These are phyloP conservation scores for Thalassiosira oceanica DNA, from an alignment of 352 stramenopile genomes.

Conservation along the genomic window DNA sequence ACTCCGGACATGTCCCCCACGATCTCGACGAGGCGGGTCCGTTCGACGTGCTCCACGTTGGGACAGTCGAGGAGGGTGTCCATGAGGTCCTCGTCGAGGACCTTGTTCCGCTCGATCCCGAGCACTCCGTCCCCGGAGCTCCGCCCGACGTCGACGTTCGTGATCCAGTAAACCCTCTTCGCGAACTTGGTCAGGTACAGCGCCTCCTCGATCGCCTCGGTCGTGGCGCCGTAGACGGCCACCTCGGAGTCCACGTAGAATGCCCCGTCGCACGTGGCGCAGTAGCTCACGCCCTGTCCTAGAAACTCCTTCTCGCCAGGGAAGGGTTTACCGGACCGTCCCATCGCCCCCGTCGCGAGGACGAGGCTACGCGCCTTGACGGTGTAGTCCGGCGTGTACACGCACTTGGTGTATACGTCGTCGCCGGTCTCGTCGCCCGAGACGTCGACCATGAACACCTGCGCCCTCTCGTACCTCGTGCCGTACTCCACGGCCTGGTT, in stretches of 20 bases:
- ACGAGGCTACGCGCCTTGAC: constrained; percentile 55
- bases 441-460: constrained; percentile 67
- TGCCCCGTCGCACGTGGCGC: constrained; percentile 64
- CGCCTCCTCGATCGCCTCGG: constrained; percentile 65
- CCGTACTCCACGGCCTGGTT: constrained; percentile 57
- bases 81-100: constrained; percentile 34
- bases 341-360: constrained; percentile 64
- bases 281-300: constrained; percentile 63
- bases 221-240: constrained; percentile 44
- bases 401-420: constrained; percentile 32
- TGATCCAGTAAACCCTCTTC: constrained; percentile 62
- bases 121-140: constrained; percentile 5
- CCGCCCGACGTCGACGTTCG: constrained; percentile 10
- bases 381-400: constrained; percentile 62
- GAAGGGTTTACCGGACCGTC: constrained; percentile 37
- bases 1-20: constrained; percentile 49
- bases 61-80: constrained; percentile 19
- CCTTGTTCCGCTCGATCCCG: constrained; percentile 18
- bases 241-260: constrained; percentile 62
- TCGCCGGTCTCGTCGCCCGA: constrained; percentile 19
- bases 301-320: constrained; percentile 64
- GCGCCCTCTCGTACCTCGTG: constrained; percentile 33
- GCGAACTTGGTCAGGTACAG: constrained; percentile 68
- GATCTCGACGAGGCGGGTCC: constrained; percentile 45
- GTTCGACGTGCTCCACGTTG: constrained; percentile 57